Evolutionary conservation across 345 rosid genomes (phyloP).

Genomic region (Sonneratia caseolaris): DNA sequence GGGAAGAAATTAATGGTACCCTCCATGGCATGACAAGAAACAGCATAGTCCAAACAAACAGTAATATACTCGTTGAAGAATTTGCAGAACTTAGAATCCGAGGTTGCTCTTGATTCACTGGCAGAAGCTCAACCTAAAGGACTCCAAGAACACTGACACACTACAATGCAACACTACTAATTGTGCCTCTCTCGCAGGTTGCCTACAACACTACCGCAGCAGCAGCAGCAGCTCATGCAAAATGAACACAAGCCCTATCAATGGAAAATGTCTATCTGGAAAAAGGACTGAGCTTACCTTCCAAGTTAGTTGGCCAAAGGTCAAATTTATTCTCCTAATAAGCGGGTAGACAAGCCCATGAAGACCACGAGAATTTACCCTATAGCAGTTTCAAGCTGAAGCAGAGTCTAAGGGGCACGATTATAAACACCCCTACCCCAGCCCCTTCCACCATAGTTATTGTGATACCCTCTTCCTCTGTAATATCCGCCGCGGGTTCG

Average conservation of each 20-base stretch:
- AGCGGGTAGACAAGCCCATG: neutral
- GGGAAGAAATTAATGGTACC: too few species aligned
- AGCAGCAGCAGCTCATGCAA: neutral
- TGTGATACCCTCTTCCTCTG: conserved; percentile 20
- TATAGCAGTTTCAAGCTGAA: neutral
- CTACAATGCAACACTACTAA: too few species aligned
- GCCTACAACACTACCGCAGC: too few species aligned
- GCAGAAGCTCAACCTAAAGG: too few species aligned
- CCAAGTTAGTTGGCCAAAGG: neutral
- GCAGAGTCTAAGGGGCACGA: conserved; percentile 14
- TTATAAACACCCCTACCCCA: conserved; percentile 21
- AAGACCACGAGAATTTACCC: neutral
- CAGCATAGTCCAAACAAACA: too few species aligned
- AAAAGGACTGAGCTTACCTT: neutral
- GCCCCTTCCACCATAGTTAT: conserved; percentile 29
- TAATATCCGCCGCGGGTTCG: conserved; percentile 32
- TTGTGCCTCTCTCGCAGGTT: too few species aligned
- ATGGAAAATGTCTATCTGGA: neutral
- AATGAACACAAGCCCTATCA: neutral
- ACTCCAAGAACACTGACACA: too few species aligned
- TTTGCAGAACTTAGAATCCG: too few species aligned
- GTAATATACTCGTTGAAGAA: too few species aligned
- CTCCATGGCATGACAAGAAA: too few species aligned
- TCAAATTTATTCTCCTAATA: neutral
- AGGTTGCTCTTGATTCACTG: too few species aligned